phyloP scores from a whole-genome alignment of 176 grass and related monocot genomes.

The barley (Hordeum vulgare) region DNA sequence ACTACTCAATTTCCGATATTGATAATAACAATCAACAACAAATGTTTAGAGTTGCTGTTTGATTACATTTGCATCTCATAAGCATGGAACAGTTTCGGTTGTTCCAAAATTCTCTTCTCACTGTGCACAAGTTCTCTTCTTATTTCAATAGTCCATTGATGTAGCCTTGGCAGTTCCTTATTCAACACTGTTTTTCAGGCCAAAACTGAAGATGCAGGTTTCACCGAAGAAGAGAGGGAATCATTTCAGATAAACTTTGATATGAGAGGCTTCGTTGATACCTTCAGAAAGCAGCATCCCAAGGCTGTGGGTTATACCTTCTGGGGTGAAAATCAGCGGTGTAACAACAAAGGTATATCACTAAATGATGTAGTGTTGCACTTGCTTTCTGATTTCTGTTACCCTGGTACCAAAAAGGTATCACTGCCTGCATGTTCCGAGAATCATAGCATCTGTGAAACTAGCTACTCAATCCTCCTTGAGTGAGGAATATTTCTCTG shows the following conservation, averaged over 20 bases:
- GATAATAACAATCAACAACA: background rate
- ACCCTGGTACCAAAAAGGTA: background rate
- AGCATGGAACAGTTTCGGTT: background rate
- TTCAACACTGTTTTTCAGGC: conserved; percentile 38
- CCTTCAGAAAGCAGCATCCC: conserved; percentile 84
- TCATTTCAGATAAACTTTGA: conserved; percentile 69
- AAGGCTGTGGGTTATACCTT: conserved; percentile 66
- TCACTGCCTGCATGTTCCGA: background rate
- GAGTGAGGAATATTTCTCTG: background rate
- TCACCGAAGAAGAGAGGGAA: conserved; percentile 72
- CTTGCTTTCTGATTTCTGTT: background rate
- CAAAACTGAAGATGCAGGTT: conserved; percentile 77
- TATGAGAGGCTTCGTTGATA: conserved; percentile 66
- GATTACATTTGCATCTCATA: background rate
- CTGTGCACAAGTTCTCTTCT: background rate
- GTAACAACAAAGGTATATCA: conserved; percentile 32
- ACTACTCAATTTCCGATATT: background rate
- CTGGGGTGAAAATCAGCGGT: conserved; percentile 72
- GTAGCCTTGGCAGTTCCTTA: background rate
- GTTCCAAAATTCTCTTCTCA: background rate
- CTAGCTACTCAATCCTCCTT: background rate
- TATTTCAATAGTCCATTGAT: background rate
- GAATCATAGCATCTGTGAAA: background rate
- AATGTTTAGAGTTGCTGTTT: background rate
- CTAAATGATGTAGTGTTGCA: background rate